Percentiles rank a stretch among this genome's conserved stretches.
These are phyloP conservation scores for Biancaea sappan DNA, from an alignment of 306 rosid species.

Conservation along the genomic window DNA sequence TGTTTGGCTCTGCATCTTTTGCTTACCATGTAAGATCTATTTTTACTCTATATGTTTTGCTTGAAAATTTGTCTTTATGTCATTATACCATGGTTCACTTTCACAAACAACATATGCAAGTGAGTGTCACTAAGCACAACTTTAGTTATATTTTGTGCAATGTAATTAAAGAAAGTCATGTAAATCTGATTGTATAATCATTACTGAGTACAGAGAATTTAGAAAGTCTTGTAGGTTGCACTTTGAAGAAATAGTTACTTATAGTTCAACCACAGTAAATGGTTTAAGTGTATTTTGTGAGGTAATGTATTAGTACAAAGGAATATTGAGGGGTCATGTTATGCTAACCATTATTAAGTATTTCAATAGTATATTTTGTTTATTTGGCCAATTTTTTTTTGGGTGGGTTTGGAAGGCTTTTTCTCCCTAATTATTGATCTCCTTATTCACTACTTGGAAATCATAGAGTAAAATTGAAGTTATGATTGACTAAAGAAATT, in stretches of 20 bases:
- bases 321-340: not conserved
- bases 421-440: too few species aligned
- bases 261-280: not conserved
- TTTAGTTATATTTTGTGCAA: not conserved
- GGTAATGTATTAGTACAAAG: not conserved
- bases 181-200: not conserved
- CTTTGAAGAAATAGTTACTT: not conserved
- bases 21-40: too few species aligned
- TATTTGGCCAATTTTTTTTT: not conserved
- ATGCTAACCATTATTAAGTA: not conserved
- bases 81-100: too few species aligned
- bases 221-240: not conserved
- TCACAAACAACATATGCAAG: too few species aligned
- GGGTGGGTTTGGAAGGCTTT: too few species aligned
- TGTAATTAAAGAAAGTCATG: not conserved
- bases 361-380: not conserved
- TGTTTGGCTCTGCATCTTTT: too few species aligned
- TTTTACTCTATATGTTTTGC: too few species aligned
- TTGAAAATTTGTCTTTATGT: too few species aligned
- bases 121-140: not conserved
- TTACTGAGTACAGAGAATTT: too few species aligned
- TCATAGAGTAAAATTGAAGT: not conserved
- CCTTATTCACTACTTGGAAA: not conserved
- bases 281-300: not conserved
- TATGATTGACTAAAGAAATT: conserved; percentile 14